Evolutionary conservation across 768 basidiomycete species (phyloP).

Genomic region (Coprinellus micaceus): DNA sequence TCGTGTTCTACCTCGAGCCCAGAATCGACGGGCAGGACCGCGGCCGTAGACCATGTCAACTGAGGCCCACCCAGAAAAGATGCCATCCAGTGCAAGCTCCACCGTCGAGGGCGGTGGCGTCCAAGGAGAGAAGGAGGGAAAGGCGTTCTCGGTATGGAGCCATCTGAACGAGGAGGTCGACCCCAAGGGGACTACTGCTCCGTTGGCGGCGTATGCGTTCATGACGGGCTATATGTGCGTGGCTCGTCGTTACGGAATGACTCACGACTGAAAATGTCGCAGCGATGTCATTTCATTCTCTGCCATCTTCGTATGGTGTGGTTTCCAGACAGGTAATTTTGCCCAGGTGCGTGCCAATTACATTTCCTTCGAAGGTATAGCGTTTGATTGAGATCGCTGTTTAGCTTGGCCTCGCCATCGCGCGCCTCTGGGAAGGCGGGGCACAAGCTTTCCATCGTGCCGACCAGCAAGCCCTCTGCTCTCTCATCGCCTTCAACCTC

Average conservation of each 20-base stretch:
- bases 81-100: not conserved
- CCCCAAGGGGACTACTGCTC: constrained; percentile 45
- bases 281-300: constrained; percentile 75
- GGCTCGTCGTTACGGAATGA: not conserved
- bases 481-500: constrained; percentile 70
- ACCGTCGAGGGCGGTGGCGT: not conserved
- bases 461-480: constrained; percentile 81
- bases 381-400: not conserved
- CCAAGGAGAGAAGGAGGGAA: constrained; percentile 5
- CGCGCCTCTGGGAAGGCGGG: constrained; percentile 66
- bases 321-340: constrained; percentile 80
- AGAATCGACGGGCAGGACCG: not conserved
- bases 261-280: not conserved
- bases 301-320: constrained; percentile 81
- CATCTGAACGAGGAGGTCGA: constrained; percentile 46
- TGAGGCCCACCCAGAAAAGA: not conserved
- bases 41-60: not conserved
- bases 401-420: constrained; percentile 76
- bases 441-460: constrained; percentile 71
- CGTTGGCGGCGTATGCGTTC: constrained; percentile 62
- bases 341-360: constrained; percentile 45
- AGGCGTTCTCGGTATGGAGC: constrained; percentile 32
- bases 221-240: constrained; percentile 77
- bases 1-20: not conserved
- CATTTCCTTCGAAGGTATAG: not conserved